These are phyloP conservation scores for Colletotrichum nymphaeae DNA, from an alignment of 2,329 filamentous ascomycete genomes.

Conservation along the genomic window DNA sequence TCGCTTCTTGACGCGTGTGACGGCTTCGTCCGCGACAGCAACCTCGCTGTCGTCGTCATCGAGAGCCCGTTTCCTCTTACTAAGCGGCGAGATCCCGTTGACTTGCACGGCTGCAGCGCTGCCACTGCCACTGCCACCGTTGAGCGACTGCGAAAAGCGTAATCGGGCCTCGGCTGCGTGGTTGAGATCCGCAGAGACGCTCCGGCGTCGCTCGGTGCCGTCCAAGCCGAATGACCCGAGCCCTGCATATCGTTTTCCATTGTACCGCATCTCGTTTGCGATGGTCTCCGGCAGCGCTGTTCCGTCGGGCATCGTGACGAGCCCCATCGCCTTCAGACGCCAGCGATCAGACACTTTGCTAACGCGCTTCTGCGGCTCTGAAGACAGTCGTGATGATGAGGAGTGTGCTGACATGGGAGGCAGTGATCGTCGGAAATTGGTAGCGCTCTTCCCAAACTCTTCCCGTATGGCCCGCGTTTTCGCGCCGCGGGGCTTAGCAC, in stretches of 20 bases:
- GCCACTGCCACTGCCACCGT: slow-evolving; percentile 2
- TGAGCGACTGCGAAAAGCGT: slow-evolving; percentile 36
- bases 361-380: slow-evolving; percentile 37
- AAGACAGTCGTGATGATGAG: slow-evolving; percentile 26
- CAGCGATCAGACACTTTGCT: slow-evolving; percentile 57
- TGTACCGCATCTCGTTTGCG: slow-evolving; percentile 56
- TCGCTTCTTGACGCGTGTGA: slow-evolving; percentile 39
- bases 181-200: slow-evolving; percentile 35
- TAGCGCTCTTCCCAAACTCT: slow-evolving; percentile 43
- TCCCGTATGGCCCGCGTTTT: slow-evolving; percentile 53
- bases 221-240: slow-evolving; percentile 51
- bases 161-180: slow-evolving; percentile 48
- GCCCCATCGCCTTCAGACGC: slow-evolving; percentile 61
- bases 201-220: slow-evolving; percentile 33
- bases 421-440: slow-evolving; percentile 52
- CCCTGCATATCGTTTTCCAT: slow-evolving; percentile 52
- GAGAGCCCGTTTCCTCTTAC: slow-evolving; percentile 39
- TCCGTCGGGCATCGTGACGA: slow-evolving; percentile 65
- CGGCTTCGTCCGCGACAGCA: slow-evolving; percentile 27
- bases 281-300: slow-evolving; percentile 64
- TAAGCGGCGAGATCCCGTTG: slow-evolving; percentile 35
- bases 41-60: slow-evolving; percentile 36
- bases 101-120: slow-evolving; percentile 7
- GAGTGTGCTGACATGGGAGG: slow-evolving; percentile 44
- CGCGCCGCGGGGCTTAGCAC: slow-evolving; percentile 38